These are phyloP conservation scores for Zarea fungicola DNA, from an alignment of 2,329 filamentous ascomycete genomes.

Conservation along the genomic window DNA sequence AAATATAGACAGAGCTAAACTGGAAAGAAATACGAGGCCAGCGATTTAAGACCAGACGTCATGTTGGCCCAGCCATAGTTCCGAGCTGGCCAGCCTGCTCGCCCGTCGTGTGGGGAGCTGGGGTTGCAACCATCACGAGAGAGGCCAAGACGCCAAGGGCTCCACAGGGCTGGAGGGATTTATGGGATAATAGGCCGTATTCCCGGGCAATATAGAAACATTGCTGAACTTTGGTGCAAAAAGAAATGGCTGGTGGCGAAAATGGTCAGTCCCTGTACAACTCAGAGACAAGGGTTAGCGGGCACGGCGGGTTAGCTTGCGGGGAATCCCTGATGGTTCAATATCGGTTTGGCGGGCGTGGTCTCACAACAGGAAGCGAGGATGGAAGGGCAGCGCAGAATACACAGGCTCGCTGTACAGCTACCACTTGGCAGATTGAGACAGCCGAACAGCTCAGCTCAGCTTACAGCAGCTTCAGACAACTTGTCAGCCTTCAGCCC, in stretches of 20 bases:
- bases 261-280: not conserved
- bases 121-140: too few species aligned
- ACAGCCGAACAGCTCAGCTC: too few species aligned
- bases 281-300: not conserved
- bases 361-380: not conserved
- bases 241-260: constrained; percentile 4
- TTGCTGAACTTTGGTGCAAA: not conserved
- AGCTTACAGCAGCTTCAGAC: too few species aligned
- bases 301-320: not conserved
- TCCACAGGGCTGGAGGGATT: constrained; percentile 2
- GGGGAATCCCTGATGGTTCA: constrained; percentile 1
- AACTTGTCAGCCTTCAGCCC: not conserved
- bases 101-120: not conserved
- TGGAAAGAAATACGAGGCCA: constrained; percentile 6
- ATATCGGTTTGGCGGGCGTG: not conserved
- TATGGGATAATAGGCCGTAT: not conserved
- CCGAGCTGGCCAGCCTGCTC: not conserved
- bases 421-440: too few species aligned
- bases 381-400: too few species aligned
- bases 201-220: constrained; percentile 7
- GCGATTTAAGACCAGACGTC: constrained; percentile 8
- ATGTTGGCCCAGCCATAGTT: not conserved
- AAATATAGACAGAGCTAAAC: not conserved
- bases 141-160: constrained; percentile 6
- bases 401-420: too few species aligned